These are phyloP conservation scores for Colletotrichum spinosum DNA, from an alignment of 2,329 filamentous ascomycete species.

Conservation along the genomic window DNA sequence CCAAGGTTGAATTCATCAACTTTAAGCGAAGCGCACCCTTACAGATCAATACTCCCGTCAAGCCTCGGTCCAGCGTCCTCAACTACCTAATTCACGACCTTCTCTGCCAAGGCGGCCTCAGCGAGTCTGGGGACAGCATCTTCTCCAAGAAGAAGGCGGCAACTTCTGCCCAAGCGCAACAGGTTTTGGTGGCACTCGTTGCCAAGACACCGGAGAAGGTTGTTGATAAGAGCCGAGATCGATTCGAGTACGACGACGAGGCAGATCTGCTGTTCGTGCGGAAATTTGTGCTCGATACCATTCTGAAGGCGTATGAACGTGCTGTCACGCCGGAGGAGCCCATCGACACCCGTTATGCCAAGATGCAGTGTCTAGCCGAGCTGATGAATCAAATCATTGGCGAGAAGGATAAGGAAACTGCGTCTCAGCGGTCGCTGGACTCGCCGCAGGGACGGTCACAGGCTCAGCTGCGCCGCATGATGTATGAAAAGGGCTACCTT, in stretches of 20 bases:
- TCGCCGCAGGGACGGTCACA: conserved; percentile 68
- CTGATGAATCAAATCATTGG: conserved; percentile 94
- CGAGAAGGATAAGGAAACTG: conserved; percentile 75
- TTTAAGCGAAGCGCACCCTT: conserved; percentile 93
- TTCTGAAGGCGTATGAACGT: conserved; percentile 91
- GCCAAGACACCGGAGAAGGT: conserved; percentile 86
- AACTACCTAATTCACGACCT: conserved; percentile 93
- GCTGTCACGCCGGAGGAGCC: conserved; percentile 82
- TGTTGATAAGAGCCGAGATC: conserved; percentile 66
- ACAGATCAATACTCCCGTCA: conserved; percentile 87
- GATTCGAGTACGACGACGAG: conserved; percentile 79
- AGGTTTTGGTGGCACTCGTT: conserved; percentile 87
- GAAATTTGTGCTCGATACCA: conserved; percentile 93
- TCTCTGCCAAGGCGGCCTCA: conserved; percentile 69
- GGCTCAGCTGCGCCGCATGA: conserved; percentile 88
- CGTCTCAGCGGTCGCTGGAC: conserved; percentile 45
- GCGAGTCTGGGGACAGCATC: conserved; percentile 79
- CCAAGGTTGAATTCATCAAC: conserved; percentile 99
- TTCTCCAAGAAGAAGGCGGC: conserved; percentile 85
- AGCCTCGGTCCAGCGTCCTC: conserved; percentile 90
- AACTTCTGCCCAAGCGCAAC: conserved; percentile 87
- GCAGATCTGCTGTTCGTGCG: conserved; percentile 90
- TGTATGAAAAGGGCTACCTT: conserved; percentile 99
- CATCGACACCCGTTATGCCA: conserved; percentile 86
- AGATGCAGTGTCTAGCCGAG: conserved; percentile 88